These are phyloP conservation scores for Carex pumila DNA, from an alignment of 176 grass and related monocot genomes.

Conservation along the genomic window DNA sequence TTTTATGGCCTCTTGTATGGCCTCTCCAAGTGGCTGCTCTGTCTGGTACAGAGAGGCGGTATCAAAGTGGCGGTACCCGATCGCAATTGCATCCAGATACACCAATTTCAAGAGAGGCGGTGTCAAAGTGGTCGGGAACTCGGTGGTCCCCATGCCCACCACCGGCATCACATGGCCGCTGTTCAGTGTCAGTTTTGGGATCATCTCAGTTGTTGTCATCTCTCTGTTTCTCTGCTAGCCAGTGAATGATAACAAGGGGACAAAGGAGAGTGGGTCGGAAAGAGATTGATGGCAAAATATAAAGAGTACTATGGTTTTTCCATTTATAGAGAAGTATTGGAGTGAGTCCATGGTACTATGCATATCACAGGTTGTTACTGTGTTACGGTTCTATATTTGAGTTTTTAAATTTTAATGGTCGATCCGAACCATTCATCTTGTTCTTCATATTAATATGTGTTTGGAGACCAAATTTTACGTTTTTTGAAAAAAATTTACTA, in stretches of 20 bases:
- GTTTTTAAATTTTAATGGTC: no score
- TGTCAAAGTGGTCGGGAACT: neutral
- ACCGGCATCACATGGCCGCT: constrained; percentile 35
- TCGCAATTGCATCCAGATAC: constrained; percentile 37
- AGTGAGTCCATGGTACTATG: no score
- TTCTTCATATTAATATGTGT: no score
- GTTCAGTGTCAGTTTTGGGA: constrained; percentile 31
- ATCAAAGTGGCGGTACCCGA: constrained; percentile 66
- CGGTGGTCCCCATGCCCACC: constrained; percentile 47
- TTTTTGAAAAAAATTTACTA: no score
- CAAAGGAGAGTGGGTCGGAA: neutral
- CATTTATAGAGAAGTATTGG: no score
- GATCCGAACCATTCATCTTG: no score
- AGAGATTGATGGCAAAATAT: no score
- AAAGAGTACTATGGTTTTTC: no score
- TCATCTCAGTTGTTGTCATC: neutral
- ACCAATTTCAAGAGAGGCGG: neutral
- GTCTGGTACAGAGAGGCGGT: constrained; percentile 38
- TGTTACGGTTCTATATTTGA: no score
- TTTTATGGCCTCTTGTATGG: constrained; percentile 24
- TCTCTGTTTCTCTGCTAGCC: neutral
- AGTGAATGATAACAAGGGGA: neutral
- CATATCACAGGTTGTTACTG: no score
- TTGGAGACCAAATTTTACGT: no score
- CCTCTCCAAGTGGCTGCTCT: constrained; percentile 35